These are phyloP conservation scores for Litsea cubeba DNA, from an alignment of 164 flowering plant genomes.

Conservation along the genomic window DNA sequence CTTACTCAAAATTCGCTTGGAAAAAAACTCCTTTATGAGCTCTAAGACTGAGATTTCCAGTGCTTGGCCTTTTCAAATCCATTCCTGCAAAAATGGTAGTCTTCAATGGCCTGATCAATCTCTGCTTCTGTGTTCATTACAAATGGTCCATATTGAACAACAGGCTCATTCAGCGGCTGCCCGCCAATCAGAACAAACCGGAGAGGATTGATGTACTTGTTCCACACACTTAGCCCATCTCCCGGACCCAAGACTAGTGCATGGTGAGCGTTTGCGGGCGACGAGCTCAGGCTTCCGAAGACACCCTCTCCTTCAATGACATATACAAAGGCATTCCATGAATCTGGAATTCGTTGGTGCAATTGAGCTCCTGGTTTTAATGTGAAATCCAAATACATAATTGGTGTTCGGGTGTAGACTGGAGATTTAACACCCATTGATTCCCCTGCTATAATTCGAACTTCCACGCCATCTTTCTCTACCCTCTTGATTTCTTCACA, in stretches of 20 bases:
- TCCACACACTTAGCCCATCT: slow-evolving; percentile 71
- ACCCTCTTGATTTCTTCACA: slow-evolving; percentile 48
- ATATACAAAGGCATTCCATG: slow-evolving; percentile 72
- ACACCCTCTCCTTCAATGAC: slow-evolving; percentile 75
- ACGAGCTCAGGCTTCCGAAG: slow-evolving; percentile 42
- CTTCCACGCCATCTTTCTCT: slow-evolving; percentile 66
- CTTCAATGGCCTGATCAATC: slow-evolving; percentile 69
- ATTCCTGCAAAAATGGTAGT: slow-evolving; percentile 49
- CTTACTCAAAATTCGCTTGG: neutral
- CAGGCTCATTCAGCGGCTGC: slow-evolving; percentile 71
- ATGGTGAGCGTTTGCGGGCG: slow-evolving; percentile 49
- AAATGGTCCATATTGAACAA: slow-evolving; percentile 83
- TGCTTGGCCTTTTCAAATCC: slow-evolving; percentile 77
- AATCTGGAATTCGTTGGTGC: slow-evolving; percentile 59
- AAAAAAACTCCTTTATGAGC: too few species aligned
- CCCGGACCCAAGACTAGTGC: slow-evolving; percentile 66
- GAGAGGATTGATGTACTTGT: slow-evolving; percentile 44
- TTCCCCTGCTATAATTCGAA: slow-evolving; percentile 80
- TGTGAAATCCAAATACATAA: slow-evolving; percentile 81
- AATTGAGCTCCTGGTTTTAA: slow-evolving; percentile 48
- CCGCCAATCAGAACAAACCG: slow-evolving; percentile 74
- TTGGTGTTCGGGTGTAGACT: slow-evolving; percentile 78
- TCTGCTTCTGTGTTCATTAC: slow-evolving; percentile 91
- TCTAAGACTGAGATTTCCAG: slow-evolving; percentile 56
- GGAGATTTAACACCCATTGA: slow-evolving; percentile 73